Evolutionary conservation across 805 yeast genomes (phyloP).

Genomic region (Metschnikowia chrysomelidarum): DNA sequence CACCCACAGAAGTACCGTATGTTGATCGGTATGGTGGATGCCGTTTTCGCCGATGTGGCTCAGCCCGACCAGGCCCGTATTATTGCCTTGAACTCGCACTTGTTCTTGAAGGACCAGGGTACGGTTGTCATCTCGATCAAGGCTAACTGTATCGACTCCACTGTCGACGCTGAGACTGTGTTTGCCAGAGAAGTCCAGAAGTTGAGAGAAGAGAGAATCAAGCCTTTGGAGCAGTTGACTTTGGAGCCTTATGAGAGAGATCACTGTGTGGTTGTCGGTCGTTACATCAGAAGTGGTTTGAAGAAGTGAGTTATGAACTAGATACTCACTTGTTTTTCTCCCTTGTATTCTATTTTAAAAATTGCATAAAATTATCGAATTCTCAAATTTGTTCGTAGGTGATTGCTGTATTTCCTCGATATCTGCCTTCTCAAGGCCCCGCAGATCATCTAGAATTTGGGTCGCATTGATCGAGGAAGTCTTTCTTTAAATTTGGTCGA

Average conservation of each 20-base stretch:
- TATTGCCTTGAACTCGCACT: conserved; percentile 95
- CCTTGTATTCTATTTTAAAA: conserved; percentile 16
- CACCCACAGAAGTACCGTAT: conserved; percentile 99
- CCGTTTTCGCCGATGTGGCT: conserved; percentile 98
- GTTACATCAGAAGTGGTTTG: conserved; percentile 87
- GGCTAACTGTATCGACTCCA: conserved; percentile 99
- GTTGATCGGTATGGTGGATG: conserved; percentile 98
- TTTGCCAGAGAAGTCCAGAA: conserved; percentile 99
- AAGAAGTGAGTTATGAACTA: conserved; percentile 40
- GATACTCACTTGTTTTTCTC: not conserved
- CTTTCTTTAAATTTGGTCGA: too few species aligned
- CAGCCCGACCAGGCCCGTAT: conserved; percentile 99
- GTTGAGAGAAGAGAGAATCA: conserved; percentile 97
- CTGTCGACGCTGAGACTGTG: conserved; percentile 98
- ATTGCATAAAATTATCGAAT: conserved; percentile 16
- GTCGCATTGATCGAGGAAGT: too few species aligned
- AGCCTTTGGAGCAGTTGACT: conserved; percentile 97
- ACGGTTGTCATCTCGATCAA: conserved; percentile 98
- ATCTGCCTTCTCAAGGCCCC: too few species aligned
- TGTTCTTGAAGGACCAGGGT: conserved; percentile 97
- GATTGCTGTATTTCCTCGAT: too few species aligned
- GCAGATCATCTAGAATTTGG: too few species aligned
- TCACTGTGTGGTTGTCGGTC: conserved; percentile 98
- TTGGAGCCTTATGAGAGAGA: conserved; percentile 99
- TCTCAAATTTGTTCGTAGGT: conserved; percentile 3